Evolutionary conservation across 352 stramenopile genomes (phyloP), one percentile per base, ranked within the genome.

Genomic region (Pythium folliculosum): DNA sequence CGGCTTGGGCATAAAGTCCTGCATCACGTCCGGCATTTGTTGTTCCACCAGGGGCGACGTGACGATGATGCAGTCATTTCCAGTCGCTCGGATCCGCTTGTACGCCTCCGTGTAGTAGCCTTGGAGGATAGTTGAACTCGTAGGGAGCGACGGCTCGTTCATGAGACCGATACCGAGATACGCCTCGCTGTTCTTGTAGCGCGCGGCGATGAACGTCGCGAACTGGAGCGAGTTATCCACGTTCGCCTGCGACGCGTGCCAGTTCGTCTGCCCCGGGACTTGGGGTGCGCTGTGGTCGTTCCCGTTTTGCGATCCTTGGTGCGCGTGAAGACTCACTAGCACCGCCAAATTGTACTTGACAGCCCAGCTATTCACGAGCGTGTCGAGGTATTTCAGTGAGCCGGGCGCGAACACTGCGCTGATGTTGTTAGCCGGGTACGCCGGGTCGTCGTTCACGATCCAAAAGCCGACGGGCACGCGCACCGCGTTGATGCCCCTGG

Each of bases 271-370:
- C 0, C 62, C 32, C 16, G 68, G 47, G 0, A 60, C 60, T 1
- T 60, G 19, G 43, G 76, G 77, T 2, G 74, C 60, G 37, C 75
- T 89, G 51, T 86, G 77, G 54, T 86, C 80, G 63, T 71, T 73
- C 8, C 79, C 78, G 25, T 90, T 90, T 65, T 90, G 80, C 3
- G 78, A 88, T 9, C 79, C 77, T 21, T 77, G 65, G 48, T 87
- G 77, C 1, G 77, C 63, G 56, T 88, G 81, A 12, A 88, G 70
- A 53, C 79, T 88, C 17, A 89, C 56, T 53, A 88, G 71, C 13
- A 90, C 81, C 2, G 81, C 70, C 5, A 88, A 5, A 37, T 88
- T 84, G 71, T 84, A 77, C 69, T 77, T 77, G 43, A 75, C 48
- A 12, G 70, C 77, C 82, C 80, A 90, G 2, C 66, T 45, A 58